phyloP scores from a whole-genome alignment of 768 basidiomycete species.

The Panaeolus papilionaceus region DNA sequence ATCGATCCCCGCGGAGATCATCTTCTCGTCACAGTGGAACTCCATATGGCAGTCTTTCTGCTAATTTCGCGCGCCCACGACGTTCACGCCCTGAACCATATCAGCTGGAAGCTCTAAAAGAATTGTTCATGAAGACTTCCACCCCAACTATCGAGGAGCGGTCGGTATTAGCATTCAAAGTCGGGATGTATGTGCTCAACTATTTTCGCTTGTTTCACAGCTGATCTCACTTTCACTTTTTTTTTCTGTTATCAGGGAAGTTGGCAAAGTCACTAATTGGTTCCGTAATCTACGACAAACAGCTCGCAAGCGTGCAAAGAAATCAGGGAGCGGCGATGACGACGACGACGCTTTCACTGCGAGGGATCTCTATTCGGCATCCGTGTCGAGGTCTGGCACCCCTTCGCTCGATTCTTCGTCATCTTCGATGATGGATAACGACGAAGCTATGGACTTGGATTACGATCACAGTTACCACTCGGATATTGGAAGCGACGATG shows the following conservation, averaged over 20 bases:
- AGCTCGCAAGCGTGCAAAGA: constrained; percentile 73
- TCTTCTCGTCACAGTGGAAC: constrained; percentile 46
- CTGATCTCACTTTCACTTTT: constrained; percentile 9
- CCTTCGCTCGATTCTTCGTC: constrained; percentile 60
- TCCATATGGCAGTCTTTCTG: constrained; percentile 48
- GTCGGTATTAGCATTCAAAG: constrained; percentile 70
- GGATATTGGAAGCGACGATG: constrained; percentile 72
- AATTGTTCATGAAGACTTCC: constrained; percentile 67
- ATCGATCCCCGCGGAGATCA: constrained; percentile 44
- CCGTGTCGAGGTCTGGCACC: constrained; percentile 59
- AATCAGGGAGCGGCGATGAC: constrained; percentile 49
- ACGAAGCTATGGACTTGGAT: constrained; percentile 56
- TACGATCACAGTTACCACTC: constrained; percentile 45
- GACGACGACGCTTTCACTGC: constrained; percentile 53
- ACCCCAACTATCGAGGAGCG: constrained; percentile 86
- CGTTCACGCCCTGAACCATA: constrained; percentile 81
- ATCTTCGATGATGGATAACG: constrained; percentile 46
- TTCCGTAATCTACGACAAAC: constrained; percentile 86
- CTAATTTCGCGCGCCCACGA: constrained; percentile 58
- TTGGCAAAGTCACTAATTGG: constrained; percentile 89
- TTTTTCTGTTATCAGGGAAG: constrained; percentile 56
- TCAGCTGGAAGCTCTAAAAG: constrained; percentile 78
- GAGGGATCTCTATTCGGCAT: constrained; percentile 42
- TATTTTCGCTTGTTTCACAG: constrained; percentile 21
- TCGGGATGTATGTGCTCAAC: constrained; percentile 69